phyloP scores from a whole-genome alignment of 163 green algal genomes.

The Chloromonas sp. region DNA sequence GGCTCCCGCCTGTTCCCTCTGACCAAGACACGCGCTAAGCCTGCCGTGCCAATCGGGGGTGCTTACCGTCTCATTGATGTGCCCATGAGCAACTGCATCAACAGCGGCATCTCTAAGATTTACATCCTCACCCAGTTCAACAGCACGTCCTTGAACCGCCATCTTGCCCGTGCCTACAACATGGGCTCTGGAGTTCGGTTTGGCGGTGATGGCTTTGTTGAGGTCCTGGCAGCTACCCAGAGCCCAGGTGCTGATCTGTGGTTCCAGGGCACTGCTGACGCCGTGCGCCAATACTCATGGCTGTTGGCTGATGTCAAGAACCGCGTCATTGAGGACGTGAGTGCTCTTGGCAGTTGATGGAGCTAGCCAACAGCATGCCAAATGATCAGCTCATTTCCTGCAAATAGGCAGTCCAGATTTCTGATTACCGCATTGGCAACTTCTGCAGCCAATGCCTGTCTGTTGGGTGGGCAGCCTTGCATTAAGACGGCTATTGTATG shows the following conservation, averaged over 20 bases:
- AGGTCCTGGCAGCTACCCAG: conserved; percentile 85
- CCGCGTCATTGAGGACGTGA: conserved; percentile 86
- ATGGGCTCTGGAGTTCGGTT: conserved; percentile 56
- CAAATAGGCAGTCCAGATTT: too few relatives aligned
- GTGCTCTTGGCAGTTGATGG: neutral
- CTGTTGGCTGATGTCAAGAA: conserved; percentile 92
- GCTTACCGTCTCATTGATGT: conserved; percentile 99
- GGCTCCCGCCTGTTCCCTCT: conserved; percentile 96
- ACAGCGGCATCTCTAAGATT: conserved; percentile 95
- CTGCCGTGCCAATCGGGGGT: conserved; percentile 89
- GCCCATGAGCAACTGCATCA: conserved; percentile 98
- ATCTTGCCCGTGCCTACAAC: conserved; percentile 69
- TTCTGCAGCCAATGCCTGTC: too few relatives aligned
- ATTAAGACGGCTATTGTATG: too few relatives aligned
- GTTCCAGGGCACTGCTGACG: conserved; percentile 96
- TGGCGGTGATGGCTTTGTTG: conserved; percentile 88
- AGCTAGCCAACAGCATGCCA: too few relatives aligned
- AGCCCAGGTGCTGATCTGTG: conserved; percentile 82
- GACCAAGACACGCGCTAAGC: conserved; percentile 96
- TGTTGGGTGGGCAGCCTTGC: too few relatives aligned
- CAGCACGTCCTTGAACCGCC: conserved; percentile 94
- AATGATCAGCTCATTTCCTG: too few relatives aligned
- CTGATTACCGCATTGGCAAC: too few relatives aligned
- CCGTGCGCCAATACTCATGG: conserved; percentile 97
- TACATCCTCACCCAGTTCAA: conserved; percentile 97